Base-by-base conservation (phyloP, 306 rosid species). In the Sicyos baderoa region DNA sequence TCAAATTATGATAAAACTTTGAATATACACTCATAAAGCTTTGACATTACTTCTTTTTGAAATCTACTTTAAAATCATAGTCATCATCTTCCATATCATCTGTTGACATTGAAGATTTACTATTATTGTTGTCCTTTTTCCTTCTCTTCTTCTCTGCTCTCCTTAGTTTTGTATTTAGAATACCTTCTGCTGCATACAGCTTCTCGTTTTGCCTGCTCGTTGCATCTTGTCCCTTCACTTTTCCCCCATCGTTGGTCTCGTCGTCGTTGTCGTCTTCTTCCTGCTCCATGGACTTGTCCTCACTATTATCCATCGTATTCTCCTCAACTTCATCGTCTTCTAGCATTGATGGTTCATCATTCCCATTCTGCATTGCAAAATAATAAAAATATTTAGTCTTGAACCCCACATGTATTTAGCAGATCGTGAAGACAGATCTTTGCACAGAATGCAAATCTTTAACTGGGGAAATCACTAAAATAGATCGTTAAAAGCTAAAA, bases 21-120 rank as follows among this genome's bases (percentile, higher is more conserved):
- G 18, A 63, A 63, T 63, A 10, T 19, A 42, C 69, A 63, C 17
- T 22, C n/a, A 62, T 63, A 12, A 19, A 29, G 15, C 23, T 56
- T 56, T 56, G 13, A 32, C 66, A 40, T 76, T 5, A 29, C 35
- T 88, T 90, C 40, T 86, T 40, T 40, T 40, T 52, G 75, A 81
- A 94, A 71, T 94, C 99, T 71, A 86, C 86, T 76, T 81, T 90
- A 77, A 94, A 94, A 75, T 94, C 83, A 47, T 94, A 94, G 75
- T 90, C 91, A 57, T 65, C 95, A 64, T 69, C 92, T n/a, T 90
- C 92, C 96, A 86, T 83, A 22, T 86, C 82, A 53, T 84, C 90
- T 0, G 73, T 70, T 6, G 82, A 18, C 47, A 53, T 76, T 69
- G 79, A 58, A 78, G 77, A 54, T 78, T 84, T 67, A 23, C 27